These are phyloP conservation scores for Sarocladium brachiariae DNA, from an alignment of 2,329 filamentous ascomycete species.

Conservation along the genomic window DNA sequence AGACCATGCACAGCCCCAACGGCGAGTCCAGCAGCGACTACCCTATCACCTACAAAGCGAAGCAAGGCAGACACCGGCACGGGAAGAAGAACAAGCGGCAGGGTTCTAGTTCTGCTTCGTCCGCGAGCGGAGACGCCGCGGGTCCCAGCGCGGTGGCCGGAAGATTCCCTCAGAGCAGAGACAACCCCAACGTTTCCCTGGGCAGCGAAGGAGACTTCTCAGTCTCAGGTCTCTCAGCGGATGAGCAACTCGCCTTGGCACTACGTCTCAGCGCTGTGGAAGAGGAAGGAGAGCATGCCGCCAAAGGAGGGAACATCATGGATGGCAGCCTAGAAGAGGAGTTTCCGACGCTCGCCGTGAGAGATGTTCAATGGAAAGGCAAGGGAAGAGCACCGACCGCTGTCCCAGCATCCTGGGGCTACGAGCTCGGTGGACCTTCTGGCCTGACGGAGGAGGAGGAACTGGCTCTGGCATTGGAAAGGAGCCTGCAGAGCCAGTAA, in stretches of 20 bases:
- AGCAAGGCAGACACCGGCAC: constrained; percentile 16
- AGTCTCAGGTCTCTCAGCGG: constrained; percentile 5
- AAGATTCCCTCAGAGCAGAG: not conserved
- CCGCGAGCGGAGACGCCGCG: constrained; percentile 11
- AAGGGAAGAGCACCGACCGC: constrained; percentile 16
- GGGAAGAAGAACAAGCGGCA: constrained; percentile 33
- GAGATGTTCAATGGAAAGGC: constrained; percentile 14
- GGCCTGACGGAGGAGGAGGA: constrained; percentile 4
- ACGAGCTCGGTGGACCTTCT: not conserved
- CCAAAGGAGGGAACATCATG: not conserved
- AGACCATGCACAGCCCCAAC: not conserved
- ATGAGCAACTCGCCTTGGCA: constrained; percentile 3
- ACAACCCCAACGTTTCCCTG: not conserved
- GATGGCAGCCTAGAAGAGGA: constrained; percentile 11
- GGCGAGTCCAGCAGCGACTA: constrained; percentile 4
- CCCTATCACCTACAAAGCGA: constrained; percentile 41
- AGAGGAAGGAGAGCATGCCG: not conserved
- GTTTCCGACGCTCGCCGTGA: not conserved
- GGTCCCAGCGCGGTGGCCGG: not conserved
- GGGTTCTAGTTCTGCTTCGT: constrained; percentile 22
- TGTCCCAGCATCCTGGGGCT: not conserved
- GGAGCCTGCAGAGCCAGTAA: constrained; percentile 5
- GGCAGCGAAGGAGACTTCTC: constrained; percentile 7
- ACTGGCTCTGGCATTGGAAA: not conserved
- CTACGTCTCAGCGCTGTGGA: constrained; percentile 1